Conservation (phyloP, 352 stramenopile genomes). For the Pythium diclinum region DNA sequence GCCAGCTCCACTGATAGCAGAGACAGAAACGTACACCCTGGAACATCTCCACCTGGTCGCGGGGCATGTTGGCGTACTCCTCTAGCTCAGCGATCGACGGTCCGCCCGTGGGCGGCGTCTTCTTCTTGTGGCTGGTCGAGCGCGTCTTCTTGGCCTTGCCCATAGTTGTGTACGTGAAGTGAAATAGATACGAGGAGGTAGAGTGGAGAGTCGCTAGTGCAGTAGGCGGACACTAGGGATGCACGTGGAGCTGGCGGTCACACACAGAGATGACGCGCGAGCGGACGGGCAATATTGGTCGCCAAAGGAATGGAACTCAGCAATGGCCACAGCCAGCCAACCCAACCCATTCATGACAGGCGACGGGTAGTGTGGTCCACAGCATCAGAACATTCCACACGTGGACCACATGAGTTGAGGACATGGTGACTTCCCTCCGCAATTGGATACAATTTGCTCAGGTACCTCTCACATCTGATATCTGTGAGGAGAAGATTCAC, state of each 20-base stretch:
- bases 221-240: neutral
- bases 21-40: constrained; percentile 35
- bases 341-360: constrained; percentile 19
- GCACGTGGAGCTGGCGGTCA: neutral
- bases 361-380: constrained; percentile 14
- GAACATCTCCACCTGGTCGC: constrained; percentile 68
- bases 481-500: neutral
- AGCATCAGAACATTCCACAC: neutral
- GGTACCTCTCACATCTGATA: no score
- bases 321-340: constrained; percentile 25
- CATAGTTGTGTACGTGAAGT: constrained; percentile 37
- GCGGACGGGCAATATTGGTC: neutral
- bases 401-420: constrained; percentile 5
- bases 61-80: constrained; percentile 40
- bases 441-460: neutral
- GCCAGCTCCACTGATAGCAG: neutral
- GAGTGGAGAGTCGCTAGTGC: neutral
- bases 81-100: constrained; percentile 59
- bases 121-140: constrained; percentile 84
- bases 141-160: constrained; percentile 87
- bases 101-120: constrained; percentile 53
- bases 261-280: constrained; percentile 1
- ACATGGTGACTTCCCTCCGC: neutral
- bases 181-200: constrained; percentile 4
- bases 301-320: neutral